Percentiles rank a stretch among this genome's conserved stretches.
Conservation (phyloP, 2,329 filamentous ascomycete species). For the Escovopsis weberi region DNA sequence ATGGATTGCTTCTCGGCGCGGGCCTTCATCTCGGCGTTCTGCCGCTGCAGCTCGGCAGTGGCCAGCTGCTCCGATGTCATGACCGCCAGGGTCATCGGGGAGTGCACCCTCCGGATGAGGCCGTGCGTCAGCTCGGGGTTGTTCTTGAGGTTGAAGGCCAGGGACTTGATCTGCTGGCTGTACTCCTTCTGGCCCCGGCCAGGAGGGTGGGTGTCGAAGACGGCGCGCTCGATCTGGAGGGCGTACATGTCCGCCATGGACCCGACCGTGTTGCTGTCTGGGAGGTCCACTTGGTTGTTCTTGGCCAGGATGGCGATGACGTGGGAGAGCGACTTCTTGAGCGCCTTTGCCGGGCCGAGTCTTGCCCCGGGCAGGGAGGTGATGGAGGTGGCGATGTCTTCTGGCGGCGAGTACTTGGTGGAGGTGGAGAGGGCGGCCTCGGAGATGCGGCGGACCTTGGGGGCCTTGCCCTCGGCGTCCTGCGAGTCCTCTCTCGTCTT, state of each 20-base stretch:
- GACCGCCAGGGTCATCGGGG: slow-evolving; percentile 61
- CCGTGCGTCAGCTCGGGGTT: slow-evolving; percentile 66
- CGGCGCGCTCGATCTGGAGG: slow-evolving; percentile 64
- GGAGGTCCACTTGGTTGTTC: slow-evolving; percentile 45
- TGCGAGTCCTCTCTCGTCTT: slow-evolving; percentile 44
- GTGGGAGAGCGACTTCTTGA: slow-evolving; percentile 55
- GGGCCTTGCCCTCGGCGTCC: slow-evolving; percentile 34
- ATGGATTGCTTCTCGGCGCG: slow-evolving; percentile 73
- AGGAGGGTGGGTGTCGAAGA: slow-evolving; percentile 39
- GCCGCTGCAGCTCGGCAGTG: slow-evolving; percentile 71
- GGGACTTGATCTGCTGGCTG: slow-evolving; percentile 52
- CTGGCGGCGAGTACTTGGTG: slow-evolving; percentile 32
- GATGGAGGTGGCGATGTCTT: slow-evolving; percentile 36
- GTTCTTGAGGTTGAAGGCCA: slow-evolving; percentile 78
- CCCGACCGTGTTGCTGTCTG: slow-evolving; percentile 48
- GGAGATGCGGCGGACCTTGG: slow-evolving; percentile 38
- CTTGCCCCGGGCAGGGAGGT: slow-evolving; percentile 46
- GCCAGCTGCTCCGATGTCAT: slow-evolving; percentile 90
- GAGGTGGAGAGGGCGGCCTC: slow-evolving; percentile 22
- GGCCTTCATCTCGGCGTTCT: slow-evolving; percentile 64
- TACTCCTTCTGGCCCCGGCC: slow-evolving; percentile 34
- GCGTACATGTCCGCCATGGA: slow-evolving; percentile 55
- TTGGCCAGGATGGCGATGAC: slow-evolving; percentile 55
- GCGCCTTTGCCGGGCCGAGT: slow-evolving; percentile 51
- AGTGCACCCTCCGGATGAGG: slow-evolving; percentile 57